Base-by-base conservation (phyloP, 768 basidiomycete genomes). In the Solioccasus polychromus region DNA sequence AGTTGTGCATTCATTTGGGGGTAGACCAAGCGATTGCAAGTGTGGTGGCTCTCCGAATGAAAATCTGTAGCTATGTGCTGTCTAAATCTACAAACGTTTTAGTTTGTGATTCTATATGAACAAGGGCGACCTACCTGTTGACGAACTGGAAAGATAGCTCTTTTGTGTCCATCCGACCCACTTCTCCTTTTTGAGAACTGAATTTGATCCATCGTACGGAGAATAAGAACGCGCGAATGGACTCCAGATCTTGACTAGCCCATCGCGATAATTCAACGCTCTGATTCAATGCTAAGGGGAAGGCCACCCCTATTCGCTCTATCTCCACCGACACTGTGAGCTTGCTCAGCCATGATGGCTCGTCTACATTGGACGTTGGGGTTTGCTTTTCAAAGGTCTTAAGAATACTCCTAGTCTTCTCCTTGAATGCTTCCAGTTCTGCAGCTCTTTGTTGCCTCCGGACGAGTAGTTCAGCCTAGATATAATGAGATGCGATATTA, bases 111-210 rank as follows among this genome's bases (percentile, higher is more conserved):
- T 18, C n/a, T 20, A 31, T 22, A 19, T n/a, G 20, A 30, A 14
- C 18, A 28, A 35, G 30, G 15, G 12, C 8, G 31, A 58, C 78
- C 54, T 69, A 92, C 91, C 74, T 69, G 35, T 85, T 67, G 3
- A 93, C 77, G 64, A 97, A 96, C 64, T 94, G 92, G 62, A 96
- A 82, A 11, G 85, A 85, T 49, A 95, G 75, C 8, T 78, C 75
- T 42, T 75, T 72, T 64, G 96, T 83, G 8, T 70, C 72, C 35
- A 85, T 85, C 59, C 83, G 75, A 5, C 93, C 92, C 17, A 81
- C 85, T 59, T 92, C 86, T 22, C 85, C 88, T 20, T 79, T 79
- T 53, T 85, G 76, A 8, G 85, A 80, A 29, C 70, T 74, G 62
- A 96, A 95, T 39, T 72, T 70, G 43, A 96, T 73, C 0, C 83